These are phyloP conservation scores for Kuraishia borneana DNA, from an alignment of 805 yeast genomes.

Conservation along the genomic window DNA sequence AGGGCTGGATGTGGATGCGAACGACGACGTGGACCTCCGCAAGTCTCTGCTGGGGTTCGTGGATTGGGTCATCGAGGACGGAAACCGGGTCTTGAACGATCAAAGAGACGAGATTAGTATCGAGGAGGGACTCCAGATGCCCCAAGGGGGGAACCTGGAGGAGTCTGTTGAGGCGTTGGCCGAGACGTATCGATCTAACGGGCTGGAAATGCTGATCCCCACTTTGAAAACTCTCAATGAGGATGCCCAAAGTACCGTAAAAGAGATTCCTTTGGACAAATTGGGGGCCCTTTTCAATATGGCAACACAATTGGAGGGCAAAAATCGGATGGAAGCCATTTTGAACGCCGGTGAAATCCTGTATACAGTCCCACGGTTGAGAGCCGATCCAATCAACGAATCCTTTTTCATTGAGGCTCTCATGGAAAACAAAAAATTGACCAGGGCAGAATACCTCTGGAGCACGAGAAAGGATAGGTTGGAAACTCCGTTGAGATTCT, in stretches of 20 bases:
- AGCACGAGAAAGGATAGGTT: slow-evolving; percentile 20
- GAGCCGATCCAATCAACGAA: slow-evolving; percentile 41
- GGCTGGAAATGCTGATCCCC: slow-evolving; percentile 3
- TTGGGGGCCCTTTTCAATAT: slow-evolving; percentile 25
- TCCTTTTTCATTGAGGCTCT: slow-evolving; percentile 35
- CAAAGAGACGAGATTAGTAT: slow-evolving; percentile 1
- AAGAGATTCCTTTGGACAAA: slow-evolving; percentile 21
- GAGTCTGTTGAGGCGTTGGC: slow-evolving; percentile 2
- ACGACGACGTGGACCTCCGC: not conserved
- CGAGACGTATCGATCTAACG: slow-evolving; percentile 1
- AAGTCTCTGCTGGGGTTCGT: slow-evolving; percentile 1
- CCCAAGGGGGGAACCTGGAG: not conserved
- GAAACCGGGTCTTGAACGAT: too few relatives aligned
- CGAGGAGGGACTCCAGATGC: too few relatives aligned
- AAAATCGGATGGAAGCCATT: slow-evolving; percentile 20
- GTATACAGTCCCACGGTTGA: slow-evolving; percentile 26
- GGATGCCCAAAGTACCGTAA: slow-evolving; percentile 2
- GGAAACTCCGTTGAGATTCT: slow-evolving; percentile 32
- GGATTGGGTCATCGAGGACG: slow-evolving; percentile 2
- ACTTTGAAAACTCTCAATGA: slow-evolving; percentile 2
- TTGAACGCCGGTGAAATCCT: slow-evolving; percentile 30
- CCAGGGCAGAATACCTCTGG: slow-evolving; percentile 26
- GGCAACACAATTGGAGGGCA: slow-evolving; percentile 24
- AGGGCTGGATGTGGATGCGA: too few relatives aligned
- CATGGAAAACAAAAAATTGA: slow-evolving; percentile 18